Conservation (phyloP, 495 filamentous ascomycete species). For the Penicillium steckii region DNA sequence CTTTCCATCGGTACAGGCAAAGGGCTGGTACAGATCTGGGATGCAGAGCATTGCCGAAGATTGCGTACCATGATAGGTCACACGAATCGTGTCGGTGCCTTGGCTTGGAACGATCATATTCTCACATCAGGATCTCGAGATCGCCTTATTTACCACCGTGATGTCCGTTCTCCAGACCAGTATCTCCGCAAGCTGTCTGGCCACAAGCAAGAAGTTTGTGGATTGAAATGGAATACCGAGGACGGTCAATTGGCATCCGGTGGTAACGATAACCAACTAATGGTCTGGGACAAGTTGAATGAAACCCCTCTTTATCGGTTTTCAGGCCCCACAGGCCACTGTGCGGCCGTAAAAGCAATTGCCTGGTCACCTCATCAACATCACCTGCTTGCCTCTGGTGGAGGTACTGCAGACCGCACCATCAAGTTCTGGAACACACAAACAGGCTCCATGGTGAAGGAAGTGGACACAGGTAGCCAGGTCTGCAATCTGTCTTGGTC, state of each 20-base stretch:
- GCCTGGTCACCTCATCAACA: constrained; percentile 98
- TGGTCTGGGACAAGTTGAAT: constrained; percentile 94
- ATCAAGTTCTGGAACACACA: constrained; percentile 98
- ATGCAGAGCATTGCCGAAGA: constrained; percentile 79
- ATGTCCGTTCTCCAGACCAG: constrained; percentile 91
- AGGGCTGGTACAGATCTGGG: constrained; percentile 96
- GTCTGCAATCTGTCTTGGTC: constrained; percentile 97
- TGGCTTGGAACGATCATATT: constrained; percentile 98
- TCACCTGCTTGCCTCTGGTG: constrained; percentile 89
- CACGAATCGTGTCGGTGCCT: constrained; percentile 81
- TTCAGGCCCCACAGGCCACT: constrained; percentile 87
- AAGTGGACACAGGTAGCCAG: constrained; percentile 93
- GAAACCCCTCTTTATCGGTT: constrained; percentile 89
- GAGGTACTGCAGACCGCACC: constrained; percentile 89
- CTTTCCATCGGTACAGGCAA: constrained; percentile 91
- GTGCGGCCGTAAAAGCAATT: constrained; percentile 94
- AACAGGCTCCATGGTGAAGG: constrained; percentile 71
- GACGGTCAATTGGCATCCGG: constrained; percentile 94
- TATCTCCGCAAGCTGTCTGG: constrained; percentile 78
- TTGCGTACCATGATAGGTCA: constrained; percentile 96
- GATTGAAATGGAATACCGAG: constrained; percentile 95
- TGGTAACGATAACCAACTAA: constrained; percentile 96
- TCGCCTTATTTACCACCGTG: constrained; percentile 88
- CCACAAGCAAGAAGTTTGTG: constrained; percentile 98
- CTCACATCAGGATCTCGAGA: constrained; percentile 94